Evolutionary conservation across 2,329 filamentous ascomycete genomes (phyloP).

Genomic region (Elsinoe fawcettii): DNA sequence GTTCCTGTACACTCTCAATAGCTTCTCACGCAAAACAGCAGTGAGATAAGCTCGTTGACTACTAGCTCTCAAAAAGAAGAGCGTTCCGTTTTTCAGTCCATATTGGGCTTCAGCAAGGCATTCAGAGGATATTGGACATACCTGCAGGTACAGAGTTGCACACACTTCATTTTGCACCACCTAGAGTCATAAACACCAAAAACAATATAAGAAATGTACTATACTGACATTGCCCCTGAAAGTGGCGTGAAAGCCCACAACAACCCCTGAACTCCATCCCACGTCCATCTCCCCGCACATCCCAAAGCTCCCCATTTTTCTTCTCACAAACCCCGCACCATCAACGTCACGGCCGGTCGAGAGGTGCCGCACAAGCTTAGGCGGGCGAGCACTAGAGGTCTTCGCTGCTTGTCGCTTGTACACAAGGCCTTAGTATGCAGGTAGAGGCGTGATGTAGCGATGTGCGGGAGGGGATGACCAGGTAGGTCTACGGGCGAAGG

Average conservation of each 20-base stretch:
- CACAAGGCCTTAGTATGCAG: background rate
- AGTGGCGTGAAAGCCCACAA: background rate
- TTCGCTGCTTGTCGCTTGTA: background rate
- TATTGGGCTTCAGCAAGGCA: background rate
- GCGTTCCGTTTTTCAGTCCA: background rate
- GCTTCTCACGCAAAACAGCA: too few relatives aligned
- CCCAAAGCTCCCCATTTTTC: background rate
- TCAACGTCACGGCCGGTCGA: constrained; percentile 2
- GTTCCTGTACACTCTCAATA: too few relatives aligned
- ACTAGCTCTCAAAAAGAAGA: background rate
- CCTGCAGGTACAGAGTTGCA: background rate
- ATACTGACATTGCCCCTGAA: background rate
- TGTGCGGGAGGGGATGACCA: background rate
- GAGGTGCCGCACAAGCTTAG: background rate
- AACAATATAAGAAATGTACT: background rate
- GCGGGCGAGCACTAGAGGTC: background rate
- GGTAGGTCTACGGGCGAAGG: too few relatives aligned
- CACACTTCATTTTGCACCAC: background rate
- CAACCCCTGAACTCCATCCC: background rate
- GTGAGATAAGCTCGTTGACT: background rate
- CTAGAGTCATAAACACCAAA: background rate
- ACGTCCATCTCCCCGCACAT: background rate
- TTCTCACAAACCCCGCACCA: constrained; percentile 1
- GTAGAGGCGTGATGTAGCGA: background rate
- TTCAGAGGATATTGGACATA: background rate